Evolutionary conservation across 2,329 filamentous ascomycete genomes (phyloP), one percentile per base, ranked within the genome.

Genomic region (Penicillium sp.): DNA sequence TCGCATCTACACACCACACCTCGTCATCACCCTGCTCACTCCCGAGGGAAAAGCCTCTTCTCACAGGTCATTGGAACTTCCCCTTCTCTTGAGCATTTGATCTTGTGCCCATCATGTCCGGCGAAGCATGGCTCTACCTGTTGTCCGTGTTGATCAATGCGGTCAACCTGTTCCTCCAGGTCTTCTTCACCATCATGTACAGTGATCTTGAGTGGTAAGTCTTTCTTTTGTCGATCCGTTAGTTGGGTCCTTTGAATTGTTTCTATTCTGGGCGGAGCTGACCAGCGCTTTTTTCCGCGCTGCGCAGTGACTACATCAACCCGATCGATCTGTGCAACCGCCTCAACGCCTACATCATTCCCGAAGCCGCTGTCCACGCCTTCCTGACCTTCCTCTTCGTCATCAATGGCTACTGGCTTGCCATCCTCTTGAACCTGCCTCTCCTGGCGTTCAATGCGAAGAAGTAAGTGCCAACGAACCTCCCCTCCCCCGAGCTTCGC

Each of bases 181-280:
- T 98, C 60, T 98, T 98, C 80, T 98, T 98, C 77, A 98, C 93
- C 43, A 98, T 98, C 67, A 98, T 98, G 94, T 98, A 97, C 76
- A 95, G 88, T 72, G 93, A 98, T 79, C 74, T 98, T 62, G 93
- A 98, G 85, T 98, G 93, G 90, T 94, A 76, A 63, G 87, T 77
- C n/a, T 11, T 19, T 30, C 23, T 14, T 17, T 28, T 14, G n/a
- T 14, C 28, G 7, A 17, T 9, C 13, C 6, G 11, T n/a, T 14
- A 8, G n/a, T 31, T 9, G 28, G 10, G 14, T 18, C 13, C 2
- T 21, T n/a, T 33, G 7, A 8, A 10, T 39, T 31, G 18, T n/a
- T 19, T 30, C 30, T 23, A 26, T n/a, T 10, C 26, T 31, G 33
- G 36, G 44, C 31, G 18, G 32, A 19, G 48, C 44, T 43, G 38